Base-by-base conservation (phyloP, 1,284 basidiomycete genomes). In the Pseudozyma tsukubaensis region DNA sequence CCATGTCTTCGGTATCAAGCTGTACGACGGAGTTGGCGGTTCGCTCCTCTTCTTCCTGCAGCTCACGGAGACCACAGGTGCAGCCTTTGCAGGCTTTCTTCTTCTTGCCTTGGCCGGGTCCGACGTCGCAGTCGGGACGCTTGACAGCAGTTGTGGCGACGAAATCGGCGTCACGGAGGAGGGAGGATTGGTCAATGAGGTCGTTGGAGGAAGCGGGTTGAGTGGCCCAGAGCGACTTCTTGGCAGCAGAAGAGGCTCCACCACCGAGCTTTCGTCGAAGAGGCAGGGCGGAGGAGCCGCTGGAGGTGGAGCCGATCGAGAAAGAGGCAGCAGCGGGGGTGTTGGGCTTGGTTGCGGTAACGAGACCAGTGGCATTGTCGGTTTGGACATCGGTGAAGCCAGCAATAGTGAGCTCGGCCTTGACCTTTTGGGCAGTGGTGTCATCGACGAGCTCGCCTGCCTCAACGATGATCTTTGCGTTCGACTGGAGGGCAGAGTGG, bases 61-160 rank as follows among this genome's bases (percentile, higher is more conserved):
- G 60, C 56, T 84, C 81, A 18, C 80, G 76, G 6, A 84, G 68
- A 1, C 83, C 83, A 47, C 83, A 84, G 7, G 83, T 84, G 74
- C 83, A 84, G 8, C 78, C 80, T 53, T 83, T 83, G 78, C 83
- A 84, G 4, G 83, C 83, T 58, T 80, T 81, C 58, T 82, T 82
- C 58, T 78, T 74, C 35, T 69, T 78, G 35, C 69, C 67, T 24
- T 69, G 68, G 10, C 62, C 72, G 0, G 74, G 49, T 18, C 76
- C 81, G 12, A 83, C 74, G 50, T 82, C 78, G 69, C 83, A 84
- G 59, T 83, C 83, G 47, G 77, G 77, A 13, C 81, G 76, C 59
- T 78, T 76, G 56, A 74, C 63, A 1, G 78, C 81, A 11, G 67
- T 70, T 13, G 81, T 63, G 6, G 70, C 59, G 18, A 76, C 58